Conservation (phyloP, 176 grass and related monocot genomes). For the Dendrocalamus sinicus region DNA sequence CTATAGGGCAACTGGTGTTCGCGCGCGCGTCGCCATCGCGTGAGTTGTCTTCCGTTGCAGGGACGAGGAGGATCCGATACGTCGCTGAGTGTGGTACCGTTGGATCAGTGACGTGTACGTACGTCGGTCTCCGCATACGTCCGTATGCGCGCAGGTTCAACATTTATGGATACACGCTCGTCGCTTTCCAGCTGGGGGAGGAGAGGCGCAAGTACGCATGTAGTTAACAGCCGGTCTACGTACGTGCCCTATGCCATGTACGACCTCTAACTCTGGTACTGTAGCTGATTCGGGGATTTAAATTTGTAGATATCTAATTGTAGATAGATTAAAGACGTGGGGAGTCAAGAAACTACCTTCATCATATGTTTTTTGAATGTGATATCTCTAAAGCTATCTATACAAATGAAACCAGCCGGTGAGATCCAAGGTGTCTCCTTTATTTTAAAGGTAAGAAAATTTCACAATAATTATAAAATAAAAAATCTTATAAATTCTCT, state of each 20-base stretch:
- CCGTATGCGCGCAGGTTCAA: not conserved
- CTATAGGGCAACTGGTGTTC: too few species aligned
- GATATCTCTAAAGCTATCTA: too few species aligned
- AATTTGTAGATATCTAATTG: not conserved
- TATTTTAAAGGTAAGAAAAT: too few species aligned
- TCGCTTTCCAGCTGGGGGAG: not conserved
- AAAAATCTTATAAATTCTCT: too few species aligned
- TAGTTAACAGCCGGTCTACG: not conserved
- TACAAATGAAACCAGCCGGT: too few species aligned
- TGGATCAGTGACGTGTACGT: not conserved
- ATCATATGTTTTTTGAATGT: too few species aligned
- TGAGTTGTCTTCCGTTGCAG: slow-evolving; percentile 12
- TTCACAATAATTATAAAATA: too few species aligned
- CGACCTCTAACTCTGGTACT: not conserved
- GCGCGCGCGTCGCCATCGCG: slow-evolving; percentile 21
- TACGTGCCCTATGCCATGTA: not conserved
- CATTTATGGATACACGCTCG: not conserved
- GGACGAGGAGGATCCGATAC: slow-evolving; percentile 14
- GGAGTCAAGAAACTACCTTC: not conserved
- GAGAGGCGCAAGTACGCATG: not conserved
- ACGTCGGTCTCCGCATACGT: not conserved
- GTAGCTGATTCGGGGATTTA: not conserved
- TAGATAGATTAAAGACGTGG: not conserved
- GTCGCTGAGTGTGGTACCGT: not conserved
- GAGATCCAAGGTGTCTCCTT: too few species aligned